Evolutionary conservation across 441 rosid genomes (phyloP).

Genomic region (Pelargonium hybrid): DNA sequence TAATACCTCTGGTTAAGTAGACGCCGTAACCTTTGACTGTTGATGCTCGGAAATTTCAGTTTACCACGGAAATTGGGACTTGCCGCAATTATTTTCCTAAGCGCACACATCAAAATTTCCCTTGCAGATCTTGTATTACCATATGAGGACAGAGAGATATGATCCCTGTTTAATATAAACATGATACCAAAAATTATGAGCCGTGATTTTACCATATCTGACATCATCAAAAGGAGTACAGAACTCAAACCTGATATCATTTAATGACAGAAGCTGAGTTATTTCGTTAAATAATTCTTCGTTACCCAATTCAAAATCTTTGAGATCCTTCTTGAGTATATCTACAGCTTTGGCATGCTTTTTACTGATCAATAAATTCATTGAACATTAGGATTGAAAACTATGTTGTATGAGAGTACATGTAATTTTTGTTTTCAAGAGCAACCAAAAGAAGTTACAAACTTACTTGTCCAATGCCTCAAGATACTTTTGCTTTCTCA

Average conservation of each 20-base stretch:
- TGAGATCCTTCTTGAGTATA: conserved; percentile 64
- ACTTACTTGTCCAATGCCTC: conserved; percentile 71
- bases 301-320: conserved; percentile 60
- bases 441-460: too few species aligned
- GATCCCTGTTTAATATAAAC: conserved; percentile 37
- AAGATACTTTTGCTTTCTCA: conserved; percentile 71
- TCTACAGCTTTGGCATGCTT: conserved; percentile 67
- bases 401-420: neutral
- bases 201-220: neutral
- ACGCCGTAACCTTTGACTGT: conserved; percentile 59
- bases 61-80: conserved; percentile 73
- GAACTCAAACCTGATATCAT: conserved; percentile 48
- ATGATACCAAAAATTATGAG: neutral
- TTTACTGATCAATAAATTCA: neutral
- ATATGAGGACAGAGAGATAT: conserved; percentile 60
- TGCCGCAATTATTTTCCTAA: conserved; percentile 69
- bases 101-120: conserved; percentile 55
- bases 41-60: conserved; percentile 64
- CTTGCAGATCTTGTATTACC: conserved; percentile 74
- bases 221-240: neutral
- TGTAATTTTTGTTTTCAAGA: too few species aligned
- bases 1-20: conserved; percentile 68
- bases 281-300: conserved; percentile 77
- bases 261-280: conserved; percentile 58
- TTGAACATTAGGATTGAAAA: neutral